Conservation (phyloP, 345 rosid species). For the Turritis glabra region DNA sequence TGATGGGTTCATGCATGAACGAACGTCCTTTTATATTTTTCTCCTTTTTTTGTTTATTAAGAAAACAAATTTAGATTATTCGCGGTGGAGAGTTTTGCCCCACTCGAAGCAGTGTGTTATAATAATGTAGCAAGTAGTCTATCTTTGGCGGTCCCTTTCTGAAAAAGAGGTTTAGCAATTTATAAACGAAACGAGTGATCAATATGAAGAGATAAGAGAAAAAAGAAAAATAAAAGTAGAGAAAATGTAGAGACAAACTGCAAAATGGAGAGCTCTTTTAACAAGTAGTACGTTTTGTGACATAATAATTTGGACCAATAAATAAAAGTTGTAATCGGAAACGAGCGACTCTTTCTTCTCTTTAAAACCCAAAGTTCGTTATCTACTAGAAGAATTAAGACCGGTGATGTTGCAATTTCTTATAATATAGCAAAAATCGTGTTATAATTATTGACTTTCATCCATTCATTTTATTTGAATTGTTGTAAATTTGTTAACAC, state of each 20-base stretch:
- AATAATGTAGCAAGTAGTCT: slow-evolving; percentile 34
- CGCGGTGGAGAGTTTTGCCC: slow-evolving; percentile 35
- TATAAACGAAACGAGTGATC: slow-evolving; percentile 38
- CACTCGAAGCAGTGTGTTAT: slow-evolving; percentile 38
- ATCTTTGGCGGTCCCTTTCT: slow-evolving; percentile 36
- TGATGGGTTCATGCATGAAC: slow-evolving; percentile 39
- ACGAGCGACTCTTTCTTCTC: slow-evolving; percentile 11
- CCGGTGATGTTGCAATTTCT: slow-evolving; percentile 2
- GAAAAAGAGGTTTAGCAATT: slow-evolving; percentile 30
- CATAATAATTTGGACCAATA: slow-evolving; percentile 26
- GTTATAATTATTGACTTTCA: neutral
- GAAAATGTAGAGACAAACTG: slow-evolving; percentile 33
- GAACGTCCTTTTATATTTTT: neutral
- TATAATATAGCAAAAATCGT: neutral
- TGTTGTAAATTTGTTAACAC: neutral
- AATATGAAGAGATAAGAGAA: slow-evolving; percentile 38
- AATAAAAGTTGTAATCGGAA: slow-evolving; percentile 19
- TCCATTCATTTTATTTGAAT: neutral
- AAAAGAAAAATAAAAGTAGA: slow-evolving; percentile 11
- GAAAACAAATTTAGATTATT: slow-evolving; percentile 11
- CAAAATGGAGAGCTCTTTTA: slow-evolving; percentile 38
- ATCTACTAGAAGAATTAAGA: slow-evolving; percentile 20
- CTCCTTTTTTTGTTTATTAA: neutral
- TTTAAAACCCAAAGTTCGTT: slow-evolving; percentile 13
- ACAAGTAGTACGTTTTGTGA: slow-evolving; percentile 30